These are phyloP conservation scores for Moesziomyces sp. DNA, from an alignment of 1,284 basidiomycete genomes.

Conservation along the genomic window DNA sequence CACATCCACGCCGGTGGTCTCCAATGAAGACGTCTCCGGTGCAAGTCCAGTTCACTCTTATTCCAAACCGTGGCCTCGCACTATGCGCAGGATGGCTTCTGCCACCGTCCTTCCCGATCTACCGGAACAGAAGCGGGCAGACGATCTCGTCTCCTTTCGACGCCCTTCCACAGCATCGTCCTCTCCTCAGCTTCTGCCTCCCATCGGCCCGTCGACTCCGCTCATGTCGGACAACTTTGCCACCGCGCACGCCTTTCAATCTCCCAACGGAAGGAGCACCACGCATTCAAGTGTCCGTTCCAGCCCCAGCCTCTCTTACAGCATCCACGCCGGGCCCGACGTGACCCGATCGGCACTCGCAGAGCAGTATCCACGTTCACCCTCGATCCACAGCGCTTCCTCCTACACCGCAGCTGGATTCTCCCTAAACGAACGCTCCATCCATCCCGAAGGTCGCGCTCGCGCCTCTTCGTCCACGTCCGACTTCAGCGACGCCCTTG, in stretches of 20 bases:
- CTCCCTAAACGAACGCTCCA: slow-evolving; percentile 10
- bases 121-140: slow-evolving; percentile 25
- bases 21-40: slow-evolving; percentile 7
- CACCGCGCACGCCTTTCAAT: neutral
- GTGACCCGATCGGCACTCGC: slow-evolving; percentile 4
- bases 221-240: slow-evolving; percentile 10
- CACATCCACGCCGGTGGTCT: slow-evolving; percentile 5
- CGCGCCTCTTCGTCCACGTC: slow-evolving; percentile 17
- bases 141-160: slow-evolving; percentile 6
- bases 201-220: slow-evolving; percentile 13
- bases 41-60: neutral
- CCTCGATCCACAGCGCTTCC: slow-evolving; percentile 28
- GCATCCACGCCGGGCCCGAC: slow-evolving; percentile 2
- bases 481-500: slow-evolving; percentile 1
- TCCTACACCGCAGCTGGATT: slow-evolving; percentile 12
- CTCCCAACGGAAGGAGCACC: slow-evolving; percentile 10
- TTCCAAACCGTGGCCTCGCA: slow-evolving; percentile 9
- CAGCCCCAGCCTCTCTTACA: slow-evolving; percentile 20
- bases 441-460: neutral
- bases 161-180: slow-evolving; percentile 22
- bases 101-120: slow-evolving; percentile 27
- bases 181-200: slow-evolving; percentile 17
- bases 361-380: slow-evolving; percentile 29
- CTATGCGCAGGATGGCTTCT: slow-evolving; percentile 22
- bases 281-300: slow-evolving; percentile 18